phyloP scores from a whole-genome alignment of 768 basidiomycete species.

The Pholiota conissans region DNA sequence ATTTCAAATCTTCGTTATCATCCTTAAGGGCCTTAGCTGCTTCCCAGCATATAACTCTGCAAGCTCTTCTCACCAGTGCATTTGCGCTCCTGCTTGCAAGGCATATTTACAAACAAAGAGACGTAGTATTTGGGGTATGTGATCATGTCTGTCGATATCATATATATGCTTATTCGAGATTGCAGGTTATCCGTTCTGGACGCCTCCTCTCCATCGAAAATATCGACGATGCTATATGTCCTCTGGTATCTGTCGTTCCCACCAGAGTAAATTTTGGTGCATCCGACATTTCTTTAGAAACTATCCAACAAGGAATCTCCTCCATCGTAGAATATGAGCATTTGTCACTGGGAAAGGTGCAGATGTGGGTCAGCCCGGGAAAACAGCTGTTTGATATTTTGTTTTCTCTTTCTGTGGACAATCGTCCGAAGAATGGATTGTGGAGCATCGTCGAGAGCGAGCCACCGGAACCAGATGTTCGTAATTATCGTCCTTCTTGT shows the following conservation, averaged over 20 bases:
- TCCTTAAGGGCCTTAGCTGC: slow-evolving; percentile 24
- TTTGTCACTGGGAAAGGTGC: slow-evolving; percentile 29
- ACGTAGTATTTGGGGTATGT: slow-evolving; percentile 35
- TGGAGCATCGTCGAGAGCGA: slow-evolving; percentile 29
- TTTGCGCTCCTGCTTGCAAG: slow-evolving; percentile 27
- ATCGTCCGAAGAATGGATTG: slow-evolving; percentile 12
- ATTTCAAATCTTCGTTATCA: slow-evolving; percentile 23
- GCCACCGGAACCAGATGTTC: slow-evolving; percentile 32
- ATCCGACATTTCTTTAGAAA: slow-evolving; percentile 16
- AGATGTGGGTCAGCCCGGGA: slow-evolving; percentile 33
- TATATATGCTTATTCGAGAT: not conserved
- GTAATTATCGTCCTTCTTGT: slow-evolving; percentile 7
- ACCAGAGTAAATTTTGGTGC: slow-evolving; percentile 25
- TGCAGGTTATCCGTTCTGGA: slow-evolving; percentile 35
- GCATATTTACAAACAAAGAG: slow-evolving; percentile 23
- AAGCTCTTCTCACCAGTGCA: slow-evolving; percentile 30
- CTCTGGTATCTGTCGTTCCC: slow-evolving; percentile 32
- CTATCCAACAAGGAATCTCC: slow-evolving; percentile 26
- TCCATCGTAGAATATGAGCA: slow-evolving; percentile 32
- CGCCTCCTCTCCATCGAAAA: slow-evolving; percentile 30
- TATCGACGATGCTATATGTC: slow-evolving; percentile 27
- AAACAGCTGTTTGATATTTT: slow-evolving; percentile 29
- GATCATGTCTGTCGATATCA: not conserved
- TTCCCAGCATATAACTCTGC: slow-evolving; percentile 29
- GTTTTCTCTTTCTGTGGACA: slow-evolving; percentile 31